Conservation (phyloP, 2,329 filamentous ascomycete genomes). For the Fusarium citri region DNA sequence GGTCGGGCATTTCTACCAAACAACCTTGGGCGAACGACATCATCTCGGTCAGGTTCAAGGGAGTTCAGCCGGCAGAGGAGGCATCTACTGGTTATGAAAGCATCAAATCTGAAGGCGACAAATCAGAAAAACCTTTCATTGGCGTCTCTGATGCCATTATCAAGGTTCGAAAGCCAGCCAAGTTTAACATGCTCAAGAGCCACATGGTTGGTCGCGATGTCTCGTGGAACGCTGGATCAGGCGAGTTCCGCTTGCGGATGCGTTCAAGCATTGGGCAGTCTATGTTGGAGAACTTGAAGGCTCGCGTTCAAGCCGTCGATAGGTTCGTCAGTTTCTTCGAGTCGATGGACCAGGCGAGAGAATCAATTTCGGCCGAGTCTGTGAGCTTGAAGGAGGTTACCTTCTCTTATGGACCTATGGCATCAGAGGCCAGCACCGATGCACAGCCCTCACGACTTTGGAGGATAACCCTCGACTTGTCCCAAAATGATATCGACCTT, state of each 20-base stretch:
- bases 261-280: constrained; percentile 68
- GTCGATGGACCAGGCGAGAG: constrained; percentile 68
- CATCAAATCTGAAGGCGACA: constrained; percentile 7
- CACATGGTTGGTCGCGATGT: constrained; percentile 69
- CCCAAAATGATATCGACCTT: constrained; percentile 65
- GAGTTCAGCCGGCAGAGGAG: constrained; percentile 50
- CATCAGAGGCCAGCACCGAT: constrained; percentile 6
- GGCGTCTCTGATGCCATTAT: constrained; percentile 66
- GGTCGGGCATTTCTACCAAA: constrained; percentile 40
- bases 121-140: constrained; percentile 45
- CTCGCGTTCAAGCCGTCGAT: constrained; percentile 74
- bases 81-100: constrained; percentile 25
- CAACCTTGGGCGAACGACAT: constrained; percentile 69
- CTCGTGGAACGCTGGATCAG: constrained; percentile 67
- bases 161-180: constrained; percentile 63
- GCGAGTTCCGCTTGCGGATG: constrained; percentile 72
- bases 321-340: constrained; percentile 77
- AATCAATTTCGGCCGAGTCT: constrained; percentile 67
- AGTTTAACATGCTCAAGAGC: constrained; percentile 66
- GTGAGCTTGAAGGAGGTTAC: constrained; percentile 72
- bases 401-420: constrained; percentile 71
- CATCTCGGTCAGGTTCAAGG: constrained; percentile 68
- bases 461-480: constrained; percentile 70
- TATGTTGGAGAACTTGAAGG: constrained; percentile 68
- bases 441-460: constrained; percentile 50